Evolutionary conservation across 2,329 filamentous ascomycete genomes (phyloP).

Genomic region (Fusarium euwallaceae): DNA sequence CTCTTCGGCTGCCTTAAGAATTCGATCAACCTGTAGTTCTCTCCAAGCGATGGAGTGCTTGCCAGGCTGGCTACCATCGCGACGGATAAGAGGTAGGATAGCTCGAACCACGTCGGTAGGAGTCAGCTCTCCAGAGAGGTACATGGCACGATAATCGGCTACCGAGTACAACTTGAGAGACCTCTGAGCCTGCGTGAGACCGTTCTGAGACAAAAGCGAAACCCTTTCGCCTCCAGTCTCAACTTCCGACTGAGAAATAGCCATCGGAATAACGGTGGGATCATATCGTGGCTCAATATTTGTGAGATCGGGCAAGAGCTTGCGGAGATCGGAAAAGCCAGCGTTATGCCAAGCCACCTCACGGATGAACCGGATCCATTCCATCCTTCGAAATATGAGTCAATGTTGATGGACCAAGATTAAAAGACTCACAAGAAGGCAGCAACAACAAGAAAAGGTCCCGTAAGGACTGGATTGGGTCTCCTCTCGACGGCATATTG

Average conservation of each 20-base stretch:
- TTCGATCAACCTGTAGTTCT: slow-evolving; percentile 56
- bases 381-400: slow-evolving; percentile 36
- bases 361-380: slow-evolving; percentile 42
- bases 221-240: slow-evolving; percentile 16
- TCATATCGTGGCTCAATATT: slow-evolving; percentile 63
- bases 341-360: slow-evolving; percentile 68
- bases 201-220: neutral
- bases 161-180: slow-evolving; percentile 51
- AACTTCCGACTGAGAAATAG: slow-evolving; percentile 60
- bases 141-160: slow-evolving; percentile 60
- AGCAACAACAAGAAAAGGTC: slow-evolving; percentile 29
- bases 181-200: slow-evolving; percentile 53
- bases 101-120: slow-evolving; percentile 60
- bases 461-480: slow-evolving; percentile 35
- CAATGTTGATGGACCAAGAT: fast-evolving
- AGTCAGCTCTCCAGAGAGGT: slow-evolving; percentile 60
- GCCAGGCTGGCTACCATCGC: slow-evolving; percentile 53
- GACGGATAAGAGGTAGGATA: slow-evolving; percentile 61
- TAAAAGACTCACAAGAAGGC: slow-evolving; percentile 31
- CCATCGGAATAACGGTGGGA: slow-evolving; percentile 59
- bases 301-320: slow-evolving; percentile 64
- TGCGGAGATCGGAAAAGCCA: slow-evolving; percentile 70
- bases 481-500: slow-evolving; percentile 33
- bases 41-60: slow-evolving; percentile 60
- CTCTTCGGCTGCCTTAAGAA: slow-evolving; percentile 58